Evolutionary conservation across 2,329 filamentous ascomycete species (phyloP).

Genomic region (Epichloe elymi): DNA sequence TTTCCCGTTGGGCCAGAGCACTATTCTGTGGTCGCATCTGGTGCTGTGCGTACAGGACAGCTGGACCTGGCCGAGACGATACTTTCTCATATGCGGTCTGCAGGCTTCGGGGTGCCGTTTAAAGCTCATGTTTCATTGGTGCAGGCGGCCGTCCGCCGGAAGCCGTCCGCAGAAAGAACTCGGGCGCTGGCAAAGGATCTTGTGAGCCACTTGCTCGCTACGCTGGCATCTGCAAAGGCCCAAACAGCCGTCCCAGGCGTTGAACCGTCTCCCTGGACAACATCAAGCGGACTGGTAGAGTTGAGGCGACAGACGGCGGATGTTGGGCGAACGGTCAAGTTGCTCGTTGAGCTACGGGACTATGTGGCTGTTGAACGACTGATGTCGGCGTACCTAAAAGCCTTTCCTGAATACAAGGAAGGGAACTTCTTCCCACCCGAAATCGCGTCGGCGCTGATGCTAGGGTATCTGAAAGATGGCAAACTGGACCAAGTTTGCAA

Average conservation of each 20-base stretch:
- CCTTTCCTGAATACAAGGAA: conserved; percentile 22
- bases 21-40: conserved; percentile 39
- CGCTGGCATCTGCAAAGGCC: conserved; percentile 2
- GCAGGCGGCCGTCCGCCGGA: conserved; percentile 21
- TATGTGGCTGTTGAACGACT: conserved; percentile 44
- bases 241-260: background rate
- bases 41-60: conserved; percentile 33
- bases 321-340: conserved; percentile 20
- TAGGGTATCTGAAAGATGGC: conserved; percentile 42
- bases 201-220: conserved; percentile 15
- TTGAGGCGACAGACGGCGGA: conserved; percentile 15
- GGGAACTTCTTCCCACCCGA: conserved; percentile 32
- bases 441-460: conserved; percentile 56
- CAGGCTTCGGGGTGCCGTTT: conserved; percentile 29
- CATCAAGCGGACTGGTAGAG: conserved; percentile 10
- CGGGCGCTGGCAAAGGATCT: conserved; percentile 16
- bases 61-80: conserved; percentile 28
- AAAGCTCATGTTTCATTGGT: conserved; percentile 29
- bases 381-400: conserved; percentile 37
- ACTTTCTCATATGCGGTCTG: conserved; percentile 28
- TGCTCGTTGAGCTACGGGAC: conserved; percentile 24
- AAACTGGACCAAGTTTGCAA: conserved; percentile 47
- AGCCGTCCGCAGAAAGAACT: conserved; percentile 14
- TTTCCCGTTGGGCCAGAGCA: conserved; percentile 35
- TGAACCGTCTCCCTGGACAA: background rate